phyloP scores from a whole-genome alignment of 805 yeast species.

The Geotrichum ghanense region DNA sequence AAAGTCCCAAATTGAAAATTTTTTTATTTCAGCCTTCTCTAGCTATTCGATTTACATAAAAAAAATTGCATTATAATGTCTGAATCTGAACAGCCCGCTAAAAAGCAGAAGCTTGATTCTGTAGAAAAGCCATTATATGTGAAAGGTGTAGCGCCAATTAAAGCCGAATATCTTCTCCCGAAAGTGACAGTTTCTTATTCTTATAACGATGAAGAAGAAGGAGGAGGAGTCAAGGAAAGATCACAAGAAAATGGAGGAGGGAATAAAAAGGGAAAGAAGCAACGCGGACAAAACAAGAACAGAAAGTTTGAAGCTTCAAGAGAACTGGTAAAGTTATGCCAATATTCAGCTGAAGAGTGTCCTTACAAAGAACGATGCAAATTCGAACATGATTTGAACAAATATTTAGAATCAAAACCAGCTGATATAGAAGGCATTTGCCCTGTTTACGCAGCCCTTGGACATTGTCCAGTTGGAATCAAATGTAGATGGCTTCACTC shows the following conservation, averaged over 20 bases:
- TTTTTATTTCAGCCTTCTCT: background rate
- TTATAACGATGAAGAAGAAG: constrained; percentile 19
- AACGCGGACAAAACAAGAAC: constrained; percentile 74
- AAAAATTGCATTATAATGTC: too few species aligned
- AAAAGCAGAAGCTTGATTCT: constrained; percentile 16
- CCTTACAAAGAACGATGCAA: constrained; percentile 65
- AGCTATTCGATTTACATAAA: background rate
- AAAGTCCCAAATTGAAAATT: background rate
- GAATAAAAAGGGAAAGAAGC: constrained; percentile 34
- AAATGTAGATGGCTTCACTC: constrained; percentile 85
- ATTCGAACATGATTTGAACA: constrained; percentile 61
- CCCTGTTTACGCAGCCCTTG: constrained; percentile 73
- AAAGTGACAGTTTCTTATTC: constrained; percentile 6
- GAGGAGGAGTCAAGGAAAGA: constrained; percentile 14
- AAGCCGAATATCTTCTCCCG: constrained; percentile 51
- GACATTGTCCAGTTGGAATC: constrained; percentile 85
- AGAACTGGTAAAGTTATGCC: constrained; percentile 57
- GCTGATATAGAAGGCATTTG: constrained; percentile 67
- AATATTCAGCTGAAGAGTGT: constrained; percentile 28
- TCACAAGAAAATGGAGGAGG: constrained; percentile 39
- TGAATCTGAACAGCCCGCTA: constrained; percentile 12
- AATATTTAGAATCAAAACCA: constrained; percentile 54
- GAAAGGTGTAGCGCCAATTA: constrained; percentile 68
- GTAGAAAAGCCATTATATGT: constrained; percentile 18
- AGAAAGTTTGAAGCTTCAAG: constrained; percentile 62